A percentile compares a stretch with the other conserved stretches of the same genome.
These are phyloP conservation scores for Puccinia triticina DNA, from an alignment of 1,284 basidiomycete genomes.

Conservation along the genomic window DNA sequence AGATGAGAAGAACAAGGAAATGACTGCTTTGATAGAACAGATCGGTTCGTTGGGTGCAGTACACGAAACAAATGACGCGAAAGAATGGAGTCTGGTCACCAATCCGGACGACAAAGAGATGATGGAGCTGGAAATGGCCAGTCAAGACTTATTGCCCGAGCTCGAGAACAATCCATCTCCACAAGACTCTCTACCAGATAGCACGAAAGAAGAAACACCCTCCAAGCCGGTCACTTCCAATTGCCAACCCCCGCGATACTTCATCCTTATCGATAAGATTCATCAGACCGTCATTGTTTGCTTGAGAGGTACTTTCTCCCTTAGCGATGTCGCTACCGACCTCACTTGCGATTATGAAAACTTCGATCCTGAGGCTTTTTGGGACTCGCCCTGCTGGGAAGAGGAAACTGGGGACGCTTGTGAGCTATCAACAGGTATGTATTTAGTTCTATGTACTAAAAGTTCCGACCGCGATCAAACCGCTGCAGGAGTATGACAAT, in stretches of 20 bases:
- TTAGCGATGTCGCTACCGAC: constrained; percentile 59
- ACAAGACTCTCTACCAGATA: background rate
- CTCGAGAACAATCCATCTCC: background rate
- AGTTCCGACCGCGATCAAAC: background rate
- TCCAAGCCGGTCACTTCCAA: background rate
- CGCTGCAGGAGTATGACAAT: too few relatives aligned
- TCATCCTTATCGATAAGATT: constrained; percentile 76
- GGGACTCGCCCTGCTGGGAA: constrained; percentile 32
- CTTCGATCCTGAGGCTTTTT: constrained; percentile 48
- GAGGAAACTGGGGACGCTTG: background rate
- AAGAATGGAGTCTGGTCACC: background rate
- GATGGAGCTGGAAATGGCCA: background rate
- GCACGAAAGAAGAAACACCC: background rate
- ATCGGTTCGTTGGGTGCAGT: background rate
- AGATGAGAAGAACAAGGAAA: background rate
- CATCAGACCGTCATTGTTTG: constrained; percentile 74
- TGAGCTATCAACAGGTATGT: constrained; percentile 40
- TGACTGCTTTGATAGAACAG: background rate
- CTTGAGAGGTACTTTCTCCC: constrained; percentile 61
- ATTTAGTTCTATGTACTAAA: background rate
- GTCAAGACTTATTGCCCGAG: background rate
- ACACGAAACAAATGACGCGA: background rate
- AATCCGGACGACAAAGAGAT: background rate
- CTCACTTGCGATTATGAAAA: constrained; percentile 58
- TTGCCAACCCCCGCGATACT: constrained; percentile 67